Conservation (phyloP, 2,329 filamentous ascomycete genomes). For the Seiridium unicorne region DNA sequence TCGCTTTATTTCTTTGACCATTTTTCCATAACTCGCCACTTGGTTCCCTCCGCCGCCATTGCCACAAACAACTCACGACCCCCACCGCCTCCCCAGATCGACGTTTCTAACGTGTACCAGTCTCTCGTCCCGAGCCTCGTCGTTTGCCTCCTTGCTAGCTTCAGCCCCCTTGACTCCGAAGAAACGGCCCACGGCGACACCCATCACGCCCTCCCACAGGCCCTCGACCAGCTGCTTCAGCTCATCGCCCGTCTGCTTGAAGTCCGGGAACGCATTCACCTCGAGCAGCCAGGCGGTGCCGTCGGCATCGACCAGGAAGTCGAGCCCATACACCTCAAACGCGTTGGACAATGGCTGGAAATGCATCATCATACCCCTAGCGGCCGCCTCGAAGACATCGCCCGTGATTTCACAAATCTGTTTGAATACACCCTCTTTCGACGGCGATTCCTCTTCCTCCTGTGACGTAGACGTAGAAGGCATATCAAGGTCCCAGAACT, state of each 20-base stretch:
- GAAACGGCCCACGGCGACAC: conserved; percentile 65
- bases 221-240: conserved; percentile 69
- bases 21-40: background rate
- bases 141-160: conserved; percentile 18
- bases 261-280: conserved; percentile 95
- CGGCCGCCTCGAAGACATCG: conserved; percentile 84
- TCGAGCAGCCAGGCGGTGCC: conserved; percentile 77
- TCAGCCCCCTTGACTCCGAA: conserved; percentile 43
- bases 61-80: background rate
- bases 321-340: conserved; percentile 89
- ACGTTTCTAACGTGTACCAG: conserved; percentile 10
- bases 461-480: conserved; percentile 4
- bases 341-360: conserved; percentile 87
- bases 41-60: background rate
- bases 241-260: conserved; percentile 82
- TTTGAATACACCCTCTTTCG: conserved; percentile 62
- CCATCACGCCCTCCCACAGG: conserved; percentile 74
- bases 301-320: conserved; percentile 75
- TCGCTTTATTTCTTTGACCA: background rate
- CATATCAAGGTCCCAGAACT: conserved; percentile 68
- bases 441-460: conserved; percentile 19
- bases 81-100: conserved; percentile 6
- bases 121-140: conserved; percentile 22
- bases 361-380: conserved; percentile 79
- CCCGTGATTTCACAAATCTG: conserved; percentile 75